Conservation (phyloP, 129 eudicot genomes). For the Helianthus tuberosus region DNA sequence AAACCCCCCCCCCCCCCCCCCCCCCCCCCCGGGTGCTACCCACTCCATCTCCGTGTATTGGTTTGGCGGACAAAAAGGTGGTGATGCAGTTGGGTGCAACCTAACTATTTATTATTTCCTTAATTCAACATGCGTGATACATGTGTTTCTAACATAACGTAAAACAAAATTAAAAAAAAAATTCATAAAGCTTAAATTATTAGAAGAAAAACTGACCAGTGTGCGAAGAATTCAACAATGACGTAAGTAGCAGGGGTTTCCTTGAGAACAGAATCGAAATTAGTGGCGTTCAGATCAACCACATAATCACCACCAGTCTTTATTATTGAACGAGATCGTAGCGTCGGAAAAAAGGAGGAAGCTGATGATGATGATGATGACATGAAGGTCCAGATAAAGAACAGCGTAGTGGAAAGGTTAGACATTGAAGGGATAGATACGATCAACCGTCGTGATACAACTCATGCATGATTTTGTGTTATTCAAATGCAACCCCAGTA, state of each 20-base stretch:
- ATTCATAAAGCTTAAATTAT: conserved; percentile 16
- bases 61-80: too few relatives aligned
- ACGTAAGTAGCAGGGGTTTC: conserved; percentile 73
- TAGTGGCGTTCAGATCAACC: conserved; percentile 71
- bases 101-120: too few relatives aligned
- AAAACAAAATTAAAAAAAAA: conserved; percentile 19
- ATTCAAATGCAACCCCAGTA: too few relatives aligned
- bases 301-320: conserved; percentile 36
- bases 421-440: conserved; percentile 36
- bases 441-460: conserved; percentile 7
- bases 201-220: conserved; percentile 57
- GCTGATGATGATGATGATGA: conserved; percentile 36
- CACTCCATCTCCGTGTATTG: too few relatives aligned
- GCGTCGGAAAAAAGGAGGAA: conserved; percentile 8
- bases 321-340: conserved; percentile 72
- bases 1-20: too few relatives aligned
- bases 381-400: conserved; percentile 21
- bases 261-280: conserved; percentile 67
- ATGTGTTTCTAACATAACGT: background rate
- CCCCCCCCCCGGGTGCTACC: too few relatives aligned
- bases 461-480: conserved; percentile 1
- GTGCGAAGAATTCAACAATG: conserved; percentile 90
- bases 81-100: too few relatives aligned
- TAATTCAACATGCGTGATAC: too few relatives aligned
- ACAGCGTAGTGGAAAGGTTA: conserved; percentile 28